Percentiles rank a stretch among this genome's conserved stretches.
These are phyloP conservation scores for Magnaporthiopsis rhizophila DNA, from an alignment of 2,329 filamentous ascomycete genomes.

Conservation along the genomic window DNA sequence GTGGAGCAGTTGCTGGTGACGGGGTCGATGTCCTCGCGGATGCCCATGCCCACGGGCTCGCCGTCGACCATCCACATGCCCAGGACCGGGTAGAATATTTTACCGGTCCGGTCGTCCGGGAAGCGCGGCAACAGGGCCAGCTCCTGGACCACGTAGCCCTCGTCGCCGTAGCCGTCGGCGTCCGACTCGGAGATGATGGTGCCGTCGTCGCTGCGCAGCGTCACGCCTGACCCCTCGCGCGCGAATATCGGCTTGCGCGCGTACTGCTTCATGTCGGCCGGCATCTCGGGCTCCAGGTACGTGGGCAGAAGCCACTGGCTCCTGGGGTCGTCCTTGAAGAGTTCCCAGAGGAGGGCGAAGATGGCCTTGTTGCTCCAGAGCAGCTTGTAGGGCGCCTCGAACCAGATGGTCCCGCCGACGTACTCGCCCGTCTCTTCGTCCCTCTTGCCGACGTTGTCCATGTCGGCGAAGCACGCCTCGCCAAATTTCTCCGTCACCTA, in stretches of 20 bases:
- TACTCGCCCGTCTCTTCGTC: conserved; percentile 1
- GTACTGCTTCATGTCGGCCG: not conserved
- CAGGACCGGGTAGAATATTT: not conserved
- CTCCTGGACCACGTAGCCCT: conserved; percentile 4
- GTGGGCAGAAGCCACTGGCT: conserved; percentile 1
- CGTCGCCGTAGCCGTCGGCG: not conserved
- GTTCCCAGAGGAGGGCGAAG: conserved; percentile 1
- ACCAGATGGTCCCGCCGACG: not conserved
- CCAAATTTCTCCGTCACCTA: not conserved
- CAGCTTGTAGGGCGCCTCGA: conserved; percentile 4
- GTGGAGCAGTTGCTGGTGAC: not conserved
- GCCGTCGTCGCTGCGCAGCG: not conserved
- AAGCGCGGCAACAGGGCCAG: conserved; percentile 1
- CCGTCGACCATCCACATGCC: conserved; percentile 4
- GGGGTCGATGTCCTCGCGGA: conserved; percentile 1
- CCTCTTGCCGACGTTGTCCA: not conserved
- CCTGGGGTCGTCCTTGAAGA: conserved; percentile 5
- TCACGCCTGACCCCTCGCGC: conserved; percentile 1
- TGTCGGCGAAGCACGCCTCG: conserved; percentile 5
- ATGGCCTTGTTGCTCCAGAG: conserved; percentile 6
- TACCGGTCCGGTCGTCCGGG: not conserved
- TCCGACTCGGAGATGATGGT: not conserved
- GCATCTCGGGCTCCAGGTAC: conserved; percentile 5
- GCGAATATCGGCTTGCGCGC: conserved; percentile 4
- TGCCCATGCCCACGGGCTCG: not conserved